Evolutionary conservation across 441 rosid species (phyloP).

Genomic region (Gossypium davidsonii): DNA sequence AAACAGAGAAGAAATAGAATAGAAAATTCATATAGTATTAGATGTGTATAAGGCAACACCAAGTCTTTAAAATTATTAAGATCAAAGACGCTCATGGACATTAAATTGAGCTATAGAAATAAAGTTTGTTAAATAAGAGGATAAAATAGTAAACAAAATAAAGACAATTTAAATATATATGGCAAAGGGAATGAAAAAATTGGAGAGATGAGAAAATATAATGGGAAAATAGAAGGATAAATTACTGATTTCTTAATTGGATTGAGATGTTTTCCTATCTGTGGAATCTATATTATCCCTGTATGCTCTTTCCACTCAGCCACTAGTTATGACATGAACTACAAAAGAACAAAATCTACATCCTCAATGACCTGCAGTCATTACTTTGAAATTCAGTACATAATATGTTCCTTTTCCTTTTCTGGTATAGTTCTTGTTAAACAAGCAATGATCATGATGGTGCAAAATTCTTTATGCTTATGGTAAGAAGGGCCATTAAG

Average conservation of each 20-base stretch:
- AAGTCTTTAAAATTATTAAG: constrained; percentile 3
- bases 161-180: background rate
- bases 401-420: background rate
- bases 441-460: background rate
- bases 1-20: background rate
- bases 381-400: background rate
- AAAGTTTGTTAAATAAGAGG: background rate
- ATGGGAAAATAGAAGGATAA: background rate
- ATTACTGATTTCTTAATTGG: background rate
- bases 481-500: background rate
- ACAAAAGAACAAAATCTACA: background rate
- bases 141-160: background rate
- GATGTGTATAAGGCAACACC: background rate
- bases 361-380: background rate
- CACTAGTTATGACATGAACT: background rate
- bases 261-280: background rate
- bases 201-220: background rate
- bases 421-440: background rate
- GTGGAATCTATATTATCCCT: background rate
- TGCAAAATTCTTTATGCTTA: background rate
- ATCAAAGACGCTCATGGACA: background rate
- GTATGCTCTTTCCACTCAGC: background rate
- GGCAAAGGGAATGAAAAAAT: background rate
- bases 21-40: background rate
- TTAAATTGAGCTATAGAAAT: background rate